These are phyloP conservation scores for Erigeron philadelphicus DNA, from an alignment of 140 eudicot genomes.

Conservation along the genomic window DNA sequence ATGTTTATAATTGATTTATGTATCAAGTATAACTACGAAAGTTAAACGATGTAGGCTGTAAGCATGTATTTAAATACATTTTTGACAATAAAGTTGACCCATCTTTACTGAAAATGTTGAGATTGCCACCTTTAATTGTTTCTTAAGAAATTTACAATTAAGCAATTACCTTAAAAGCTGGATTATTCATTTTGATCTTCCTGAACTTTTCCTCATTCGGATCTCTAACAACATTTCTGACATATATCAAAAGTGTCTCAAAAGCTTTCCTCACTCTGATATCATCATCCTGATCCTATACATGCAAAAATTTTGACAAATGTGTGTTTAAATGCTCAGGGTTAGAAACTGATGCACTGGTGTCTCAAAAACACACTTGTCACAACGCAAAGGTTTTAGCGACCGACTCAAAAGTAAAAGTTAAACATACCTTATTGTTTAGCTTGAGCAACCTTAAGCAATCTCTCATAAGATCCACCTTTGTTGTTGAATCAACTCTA, in stretches of 20 bases:
- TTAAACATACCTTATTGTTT: conserved; percentile 47
- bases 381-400: too few relatives aligned
- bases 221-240: conserved; percentile 50
- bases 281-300: conserved; percentile 58
- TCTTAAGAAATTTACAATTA: conserved; percentile 3
- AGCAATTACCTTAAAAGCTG: conserved; percentile 58
- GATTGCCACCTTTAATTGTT: neutral
- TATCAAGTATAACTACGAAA: too few relatives aligned
- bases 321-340: neutral
- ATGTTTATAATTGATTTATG: too few relatives aligned
- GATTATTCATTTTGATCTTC: conserved; percentile 66
- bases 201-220: conserved; percentile 68
- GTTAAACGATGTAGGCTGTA: too few relatives aligned
- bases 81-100: neutral
- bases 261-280: conserved; percentile 57
- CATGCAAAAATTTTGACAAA: conserved; percentile 4
- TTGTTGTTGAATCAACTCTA: conserved; percentile 28
- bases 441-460: conserved; percentile 69
- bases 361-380: too few relatives aligned
- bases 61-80: too few relatives aligned
- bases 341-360: neutral
- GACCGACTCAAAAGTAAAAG: neutral
- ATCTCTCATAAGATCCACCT: conserved; percentile 52
- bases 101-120: neutral
- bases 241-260: conserved; percentile 57